Conservation (phyloP, 2,329 filamentous ascomycete species). For the Neurospora crassa region DNA sequence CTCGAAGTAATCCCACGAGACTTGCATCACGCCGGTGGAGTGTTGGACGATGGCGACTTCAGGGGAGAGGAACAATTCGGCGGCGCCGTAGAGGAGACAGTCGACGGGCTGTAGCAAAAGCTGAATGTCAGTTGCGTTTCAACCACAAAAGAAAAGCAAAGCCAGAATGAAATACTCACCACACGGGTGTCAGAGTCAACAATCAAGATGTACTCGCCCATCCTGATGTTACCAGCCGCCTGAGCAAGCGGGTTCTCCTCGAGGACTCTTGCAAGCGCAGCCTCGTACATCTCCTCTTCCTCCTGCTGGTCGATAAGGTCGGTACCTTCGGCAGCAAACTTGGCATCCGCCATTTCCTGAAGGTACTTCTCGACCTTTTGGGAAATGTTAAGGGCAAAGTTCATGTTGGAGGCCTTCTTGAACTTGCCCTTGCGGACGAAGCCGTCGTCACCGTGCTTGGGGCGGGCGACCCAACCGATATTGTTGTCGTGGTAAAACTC, state of each 20-base stretch:
- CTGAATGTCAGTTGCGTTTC: background rate
- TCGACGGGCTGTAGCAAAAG: slow-evolving; percentile 37
- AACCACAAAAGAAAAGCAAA: background rate
- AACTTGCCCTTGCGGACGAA: slow-evolving; percentile 54
- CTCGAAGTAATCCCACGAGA: slow-evolving; percentile 63
- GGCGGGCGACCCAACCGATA: slow-evolving; percentile 40
- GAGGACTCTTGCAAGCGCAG: slow-evolving; percentile 38
- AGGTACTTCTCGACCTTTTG: slow-evolving; percentile 54
- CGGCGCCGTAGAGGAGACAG: slow-evolving; percentile 58
- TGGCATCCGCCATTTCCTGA: slow-evolving; percentile 24
- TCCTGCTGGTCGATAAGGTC: slow-evolving; percentile 27
- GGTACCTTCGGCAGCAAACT: slow-evolving; percentile 1
- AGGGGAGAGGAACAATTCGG: slow-evolving; percentile 59
- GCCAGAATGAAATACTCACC: background rate
- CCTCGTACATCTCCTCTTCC: slow-evolving; percentile 39
- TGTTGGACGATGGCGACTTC: slow-evolving; percentile 65
- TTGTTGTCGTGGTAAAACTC: slow-evolving; percentile 41
- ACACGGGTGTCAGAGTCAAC: slow-evolving; percentile 62
- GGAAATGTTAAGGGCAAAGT: slow-evolving; percentile 55
- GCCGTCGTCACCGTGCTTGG: slow-evolving; percentile 33
- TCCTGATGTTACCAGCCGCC: slow-evolving; percentile 51
- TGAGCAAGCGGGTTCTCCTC: slow-evolving; percentile 44
- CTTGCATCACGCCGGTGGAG: slow-evolving; percentile 67
- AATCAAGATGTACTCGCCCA: slow-evolving; percentile 56
- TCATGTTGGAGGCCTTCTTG: slow-evolving; percentile 71